Evolutionary conservation across 305 asterid species (phyloP), one percentile per base, ranked within the genome.

Genomic region (Rubia occidens): DNA sequence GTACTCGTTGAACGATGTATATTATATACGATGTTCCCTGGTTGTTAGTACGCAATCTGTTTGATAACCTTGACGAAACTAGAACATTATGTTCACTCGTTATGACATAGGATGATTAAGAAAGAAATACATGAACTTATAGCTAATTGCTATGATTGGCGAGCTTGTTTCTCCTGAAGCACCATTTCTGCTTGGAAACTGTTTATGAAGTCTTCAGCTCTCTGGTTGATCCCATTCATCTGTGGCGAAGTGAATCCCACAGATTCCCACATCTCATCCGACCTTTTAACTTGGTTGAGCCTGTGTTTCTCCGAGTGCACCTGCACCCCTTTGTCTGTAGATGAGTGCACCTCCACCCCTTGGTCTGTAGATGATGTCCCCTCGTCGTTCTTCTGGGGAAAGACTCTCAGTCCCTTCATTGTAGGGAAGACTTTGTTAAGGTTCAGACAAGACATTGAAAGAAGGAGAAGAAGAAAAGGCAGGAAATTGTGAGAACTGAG

Each of bases 171-270:
- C 55, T 87, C 91, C 73, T 91, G 96, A 20, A 73, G 84, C 18
- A 62, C 80, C 96, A 91, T 85, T 60, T 91, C 85, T 13, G 88
- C 87, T 29, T 90, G 81, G 58, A 91, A 84, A 53, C 73, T 78
- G 42, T 90, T 70, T 60, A 91, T 91, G 60, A 91, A 91, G 78
- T 87, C 97, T 47, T 91, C 97, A 1, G 97, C 97, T 81, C 89
- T 84, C 53, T 87, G 87, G 66, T 91, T 67, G 26, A 91, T 91
- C 40, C 81, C 85, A 42, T 85, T 78, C 89, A 84, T 73, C 21
- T 88, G 91, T 3, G 95, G 86, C 3, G 95, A 88, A 20, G 80
- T 84, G 64, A 87, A 24, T 17, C 61, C 81, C 84, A 87, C 63
- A 0, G 95, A 85, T 72, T 90, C 97, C 97, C 97, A 91, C 83